phyloP scores from a whole-genome alignment of 1,284 basidiomycete genomes.

The Ustilago lituana region DNA sequence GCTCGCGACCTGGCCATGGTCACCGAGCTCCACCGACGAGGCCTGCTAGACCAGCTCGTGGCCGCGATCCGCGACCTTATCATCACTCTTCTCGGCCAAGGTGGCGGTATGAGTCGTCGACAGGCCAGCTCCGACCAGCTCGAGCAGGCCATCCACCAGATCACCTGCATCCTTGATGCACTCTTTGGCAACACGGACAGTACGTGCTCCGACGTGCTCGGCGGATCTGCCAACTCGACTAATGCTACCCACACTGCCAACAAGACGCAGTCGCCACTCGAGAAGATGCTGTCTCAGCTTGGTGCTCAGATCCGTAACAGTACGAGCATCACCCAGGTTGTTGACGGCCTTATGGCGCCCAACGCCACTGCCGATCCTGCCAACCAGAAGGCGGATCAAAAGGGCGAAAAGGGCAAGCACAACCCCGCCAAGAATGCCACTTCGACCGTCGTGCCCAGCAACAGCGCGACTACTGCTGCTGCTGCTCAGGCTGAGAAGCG shows the following conservation, averaged over 20 bases:
- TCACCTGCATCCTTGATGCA: constrained; percentile 50
- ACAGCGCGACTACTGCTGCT: background rate
- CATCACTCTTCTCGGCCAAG: constrained; percentile 47
- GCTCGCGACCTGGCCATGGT: constrained; percentile 39
- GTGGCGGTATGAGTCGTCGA: constrained; percentile 30
- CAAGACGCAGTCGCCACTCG: constrained; percentile 20
- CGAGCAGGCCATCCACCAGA: constrained; percentile 42
- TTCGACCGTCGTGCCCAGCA: background rate
- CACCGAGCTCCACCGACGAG: constrained; percentile 50
- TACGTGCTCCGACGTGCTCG: constrained; percentile 31
- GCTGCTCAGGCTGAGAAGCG: constrained; percentile 17
- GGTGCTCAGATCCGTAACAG: constrained; percentile 33
- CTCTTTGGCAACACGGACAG: constrained; percentile 45
- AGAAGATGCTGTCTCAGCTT: constrained; percentile 29
- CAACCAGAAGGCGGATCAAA: constrained; percentile 15
- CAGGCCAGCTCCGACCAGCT: constrained; percentile 33
- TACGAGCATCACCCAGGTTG: constrained; percentile 40
- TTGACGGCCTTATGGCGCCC: constrained; percentile 22
- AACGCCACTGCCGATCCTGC: constrained; percentile 13
- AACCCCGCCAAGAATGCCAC: constrained; percentile 13
- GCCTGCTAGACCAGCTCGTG: constrained; percentile 52
- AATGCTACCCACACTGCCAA: constrained; percentile 22
- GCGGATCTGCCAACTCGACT: constrained; percentile 29
- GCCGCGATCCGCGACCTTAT: constrained; percentile 46
- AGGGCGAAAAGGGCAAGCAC: constrained; percentile 22